phyloP scores from a whole-genome alignment of 208 protist genomes.

The Trypanosoma theileri region DNA sequence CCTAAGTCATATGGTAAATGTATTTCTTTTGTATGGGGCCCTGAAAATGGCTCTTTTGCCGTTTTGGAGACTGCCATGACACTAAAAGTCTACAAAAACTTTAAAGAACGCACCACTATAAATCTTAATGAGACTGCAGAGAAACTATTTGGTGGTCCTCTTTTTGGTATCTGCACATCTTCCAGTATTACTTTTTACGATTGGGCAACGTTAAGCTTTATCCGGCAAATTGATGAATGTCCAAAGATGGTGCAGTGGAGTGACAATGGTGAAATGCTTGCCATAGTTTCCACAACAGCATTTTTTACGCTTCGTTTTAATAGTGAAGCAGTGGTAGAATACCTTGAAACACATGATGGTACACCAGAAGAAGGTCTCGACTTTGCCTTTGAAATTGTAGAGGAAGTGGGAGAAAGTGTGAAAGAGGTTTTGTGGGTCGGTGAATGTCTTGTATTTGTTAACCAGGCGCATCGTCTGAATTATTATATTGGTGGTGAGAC shows the following conservation, averaged over 20 bases:
- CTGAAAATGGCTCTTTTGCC: constrained; percentile 90
- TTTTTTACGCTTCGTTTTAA: constrained; percentile 97
- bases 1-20: constrained; percentile 97
- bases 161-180: constrained; percentile 88
- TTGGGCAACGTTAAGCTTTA: constrained; percentile 92
- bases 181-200: constrained; percentile 96
- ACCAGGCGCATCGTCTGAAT: constrained; percentile 91
- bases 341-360: constrained; percentile 56
- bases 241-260: constrained; percentile 93
- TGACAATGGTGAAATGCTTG: constrained; percentile 86
- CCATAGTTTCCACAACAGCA: constrained; percentile 82
- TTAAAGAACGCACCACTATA: constrained; percentile 93
- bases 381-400: constrained; percentile 94
- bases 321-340: constrained; percentile 67
- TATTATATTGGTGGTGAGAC: constrained; percentile 97
- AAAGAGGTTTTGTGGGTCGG: constrained; percentile 94
- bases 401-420: constrained; percentile 93
- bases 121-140: constrained; percentile 54
- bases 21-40: constrained; percentile 96
- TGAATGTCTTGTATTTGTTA: constrained; percentile 98
- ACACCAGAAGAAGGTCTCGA: constrained; percentile 94
- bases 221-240: constrained; percentile 95
- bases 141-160: constrained; percentile 84
- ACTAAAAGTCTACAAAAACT: constrained; percentile 95
- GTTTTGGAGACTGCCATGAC: constrained; percentile 87